A percentile compares a stretch with the other conserved stretches of the same genome.
Conservation (phyloP, 140 eudicot species). For the Bidens hawaiensis region DNA sequence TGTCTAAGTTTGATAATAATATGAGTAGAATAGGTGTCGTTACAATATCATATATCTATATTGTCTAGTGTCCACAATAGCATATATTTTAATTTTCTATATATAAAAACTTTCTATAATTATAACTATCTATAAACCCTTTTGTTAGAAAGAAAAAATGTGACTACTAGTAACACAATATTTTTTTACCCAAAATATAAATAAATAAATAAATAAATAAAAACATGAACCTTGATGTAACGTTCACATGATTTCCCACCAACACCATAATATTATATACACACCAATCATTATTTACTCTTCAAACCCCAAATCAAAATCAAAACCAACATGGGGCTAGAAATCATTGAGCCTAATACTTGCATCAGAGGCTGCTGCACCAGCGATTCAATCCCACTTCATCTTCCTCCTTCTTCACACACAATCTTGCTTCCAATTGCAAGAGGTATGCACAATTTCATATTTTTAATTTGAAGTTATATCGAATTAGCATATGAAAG, state of each 20-base stretch:
- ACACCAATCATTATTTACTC: slow-evolving; percentile 14
- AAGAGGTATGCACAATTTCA: slow-evolving; percentile 42
- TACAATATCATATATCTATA: too few relatives aligned
- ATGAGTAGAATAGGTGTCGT: too few relatives aligned
- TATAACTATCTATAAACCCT: too few relatives aligned
- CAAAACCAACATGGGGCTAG: slow-evolving; percentile 40
- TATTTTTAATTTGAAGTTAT: not conserved
- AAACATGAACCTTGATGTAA: not conserved
- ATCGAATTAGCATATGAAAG: not conserved
- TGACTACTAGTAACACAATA: not conserved
- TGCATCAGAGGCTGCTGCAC: slow-evolving; percentile 88
- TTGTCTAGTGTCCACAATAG: too few relatives aligned
- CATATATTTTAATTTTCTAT: too few relatives aligned
- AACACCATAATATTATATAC: not conserved
- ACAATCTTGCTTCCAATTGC: slow-evolving; percentile 72
- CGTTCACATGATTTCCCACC: not conserved
- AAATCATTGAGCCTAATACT: slow-evolving; percentile 59
- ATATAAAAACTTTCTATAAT: too few relatives aligned
- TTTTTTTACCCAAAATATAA: not conserved
- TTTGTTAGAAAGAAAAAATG: not conserved
- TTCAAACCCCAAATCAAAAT: not conserved
- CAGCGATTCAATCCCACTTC: slow-evolving; percentile 83
- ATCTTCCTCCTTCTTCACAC: slow-evolving; percentile 71
- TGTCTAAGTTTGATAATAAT: too few relatives aligned
- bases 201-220: not conserved